These are phyloP conservation scores for Papiliotrema flavescens DNA, from an alignment of 1,284 basidiomycete species.

Conservation along the genomic window DNA sequence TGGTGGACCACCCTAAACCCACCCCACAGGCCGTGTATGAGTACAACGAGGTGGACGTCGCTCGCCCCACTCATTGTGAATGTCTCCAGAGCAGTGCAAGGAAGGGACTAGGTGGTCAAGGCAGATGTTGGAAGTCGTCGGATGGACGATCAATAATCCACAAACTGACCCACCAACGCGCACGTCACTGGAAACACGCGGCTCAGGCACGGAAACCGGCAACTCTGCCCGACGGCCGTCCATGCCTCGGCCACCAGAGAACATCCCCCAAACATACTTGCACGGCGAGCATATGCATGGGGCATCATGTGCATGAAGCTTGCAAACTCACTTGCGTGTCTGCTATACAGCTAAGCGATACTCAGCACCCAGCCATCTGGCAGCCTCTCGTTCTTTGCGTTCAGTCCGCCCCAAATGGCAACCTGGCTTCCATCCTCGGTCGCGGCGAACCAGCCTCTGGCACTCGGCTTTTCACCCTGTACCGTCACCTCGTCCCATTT, in stretches of 20 bases:
- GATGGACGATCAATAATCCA: too few relatives aligned
- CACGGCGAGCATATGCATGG: neutral
- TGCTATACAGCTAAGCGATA: neutral
- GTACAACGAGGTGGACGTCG: constrained; percentile 43
- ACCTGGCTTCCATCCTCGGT: constrained; percentile 13
- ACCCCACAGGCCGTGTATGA: constrained; percentile 49
- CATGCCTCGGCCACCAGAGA: too few relatives aligned
- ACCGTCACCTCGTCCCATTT: constrained; percentile 16
- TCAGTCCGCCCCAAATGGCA: constrained; percentile 42
- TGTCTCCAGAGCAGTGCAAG: too few relatives aligned
- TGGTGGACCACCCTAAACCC: constrained; percentile 4
- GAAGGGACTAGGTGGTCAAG: too few relatives aligned
- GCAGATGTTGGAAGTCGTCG: too few relatives aligned
- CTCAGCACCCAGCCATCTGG: constrained; percentile 35
- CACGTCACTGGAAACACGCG: too few relatives aligned
- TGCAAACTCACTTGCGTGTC: too few relatives aligned
- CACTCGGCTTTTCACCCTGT: constrained; percentile 15
- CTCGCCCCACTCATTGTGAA: neutral
- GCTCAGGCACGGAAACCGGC: too few relatives aligned
- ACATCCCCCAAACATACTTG: too few relatives aligned
- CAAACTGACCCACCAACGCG: too few relatives aligned
- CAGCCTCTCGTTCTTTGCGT: constrained; percentile 37
- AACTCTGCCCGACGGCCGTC: too few relatives aligned
- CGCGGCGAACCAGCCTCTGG: constrained; percentile 44
- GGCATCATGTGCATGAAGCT: neutral